A percentile compares a stretch with the other conserved stretches of the same genome.
These are phyloP conservation scores for Alternaria postmessia DNA, from an alignment of 2,329 filamentous ascomycete species.

Conservation along the genomic window DNA sequence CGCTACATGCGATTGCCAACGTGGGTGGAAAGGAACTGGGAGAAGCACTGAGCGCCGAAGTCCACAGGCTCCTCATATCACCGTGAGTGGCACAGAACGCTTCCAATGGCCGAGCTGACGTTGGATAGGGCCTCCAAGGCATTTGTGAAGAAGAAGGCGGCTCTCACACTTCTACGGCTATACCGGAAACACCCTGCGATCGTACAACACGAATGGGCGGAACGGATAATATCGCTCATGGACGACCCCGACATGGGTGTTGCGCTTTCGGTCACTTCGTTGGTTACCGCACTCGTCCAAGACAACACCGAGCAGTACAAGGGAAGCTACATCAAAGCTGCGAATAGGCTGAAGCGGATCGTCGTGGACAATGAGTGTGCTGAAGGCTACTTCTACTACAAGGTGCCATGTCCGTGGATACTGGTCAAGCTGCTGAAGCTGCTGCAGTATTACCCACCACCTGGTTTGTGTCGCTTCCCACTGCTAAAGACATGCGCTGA, in stretches of 20 bases:
- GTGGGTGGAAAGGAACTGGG: conserved; percentile 97
- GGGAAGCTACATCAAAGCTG: conserved; percentile 92
- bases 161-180: conserved; percentile 86
- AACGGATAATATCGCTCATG: conserved; percentile 98
- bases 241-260: conserved; percentile 95
- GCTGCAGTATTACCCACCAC: conserved; percentile 95
- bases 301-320: conserved; percentile 95
- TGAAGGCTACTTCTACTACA: conserved; percentile 96
- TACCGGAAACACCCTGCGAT: conserved; percentile 96
- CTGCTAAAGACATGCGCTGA: conserved; percentile 32
- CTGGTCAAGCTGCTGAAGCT: conserved; percentile 93
- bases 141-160: conserved; percentile 99
- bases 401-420: conserved; percentile 98
- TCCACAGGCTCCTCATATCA: conserved; percentile 92
- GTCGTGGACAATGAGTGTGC: conserved; percentile 90
- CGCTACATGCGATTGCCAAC: conserved; percentile 96
- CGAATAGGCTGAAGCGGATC: conserved; percentile 85
- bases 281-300: conserved; percentile 93
- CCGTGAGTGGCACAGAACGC: conserved; percentile 68
- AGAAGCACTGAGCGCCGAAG: conserved; percentile 88
- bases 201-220: conserved; percentile 95
- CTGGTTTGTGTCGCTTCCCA: conserved; percentile 63
- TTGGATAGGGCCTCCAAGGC: conserved; percentile 77
- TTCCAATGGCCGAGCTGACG: conserved; percentile 29
- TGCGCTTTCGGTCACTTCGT: conserved; percentile 90